Conservation (phyloP, 2,329 filamentous ascomycete genomes). For the Colletotrichum costaricense region DNA sequence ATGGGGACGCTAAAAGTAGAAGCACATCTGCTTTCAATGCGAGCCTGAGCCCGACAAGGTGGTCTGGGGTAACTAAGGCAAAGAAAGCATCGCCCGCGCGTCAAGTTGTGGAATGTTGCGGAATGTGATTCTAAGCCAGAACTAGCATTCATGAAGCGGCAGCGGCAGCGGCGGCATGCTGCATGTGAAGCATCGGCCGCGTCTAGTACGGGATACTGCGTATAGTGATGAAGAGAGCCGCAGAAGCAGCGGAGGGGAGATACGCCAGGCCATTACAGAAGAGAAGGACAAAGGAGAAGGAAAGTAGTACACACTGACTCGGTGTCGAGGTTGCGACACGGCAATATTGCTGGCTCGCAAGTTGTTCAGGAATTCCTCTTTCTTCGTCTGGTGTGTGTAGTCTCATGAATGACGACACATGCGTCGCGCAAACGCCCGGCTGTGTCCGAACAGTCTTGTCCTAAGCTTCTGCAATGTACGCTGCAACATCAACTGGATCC, state of each 20-base stretch:
- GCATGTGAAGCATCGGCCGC: background rate
- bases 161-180: background rate
- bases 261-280: background rate
- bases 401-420: conserved; percentile 26
- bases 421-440: conserved; percentile 15
- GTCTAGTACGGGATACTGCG: background rate
- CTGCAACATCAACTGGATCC: background rate
- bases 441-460: conserved; percentile 7
- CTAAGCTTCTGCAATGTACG: background rate
- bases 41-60: conserved; percentile 1
- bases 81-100: background rate
- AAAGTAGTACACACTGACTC: background rate
- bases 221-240: background rate
- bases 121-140: background rate
- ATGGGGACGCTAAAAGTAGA: conserved; percentile 9
- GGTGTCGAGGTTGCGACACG: background rate
- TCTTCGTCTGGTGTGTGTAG: conserved; percentile 7
- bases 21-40: background rate
- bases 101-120: background rate
- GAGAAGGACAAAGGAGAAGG: background rate
- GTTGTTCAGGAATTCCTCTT: background rate
- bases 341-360: background rate
- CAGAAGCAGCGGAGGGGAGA: background rate
- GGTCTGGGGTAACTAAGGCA: background rate
- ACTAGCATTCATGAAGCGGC: background rate